A percentile compares a stretch with the other conserved stretches of the same genome.
Conservation (phyloP, 306 rosid species). For the Castanopsis chinensis region DNA sequence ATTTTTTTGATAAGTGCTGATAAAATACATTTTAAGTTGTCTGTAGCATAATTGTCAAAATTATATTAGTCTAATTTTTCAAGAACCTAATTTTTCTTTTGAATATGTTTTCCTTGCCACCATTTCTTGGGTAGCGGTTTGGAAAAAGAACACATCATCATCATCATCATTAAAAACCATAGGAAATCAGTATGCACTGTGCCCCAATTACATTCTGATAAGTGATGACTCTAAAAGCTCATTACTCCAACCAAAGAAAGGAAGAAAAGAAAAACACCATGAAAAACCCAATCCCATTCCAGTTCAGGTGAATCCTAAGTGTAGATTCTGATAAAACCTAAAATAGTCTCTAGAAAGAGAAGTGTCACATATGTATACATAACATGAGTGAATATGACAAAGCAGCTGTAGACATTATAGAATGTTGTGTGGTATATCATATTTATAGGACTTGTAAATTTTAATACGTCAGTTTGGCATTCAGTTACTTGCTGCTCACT, state of each 20-base stretch:
- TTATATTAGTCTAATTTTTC: not conserved
- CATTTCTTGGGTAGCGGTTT: not conserved
- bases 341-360: not conserved
- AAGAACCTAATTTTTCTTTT: not conserved
- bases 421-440: not conserved
- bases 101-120: not conserved
- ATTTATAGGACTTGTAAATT: not conserved
- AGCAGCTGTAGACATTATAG: not conserved
- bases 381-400: not conserved
- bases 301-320: not conserved
- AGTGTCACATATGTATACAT: not conserved
- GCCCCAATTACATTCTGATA: not conserved
- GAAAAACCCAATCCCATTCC: not conserved
- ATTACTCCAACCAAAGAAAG: too few species aligned
- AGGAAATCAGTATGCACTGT: not conserved
- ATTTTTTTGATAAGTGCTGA: not conserved
- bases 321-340: not conserved
- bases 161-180: not conserved
- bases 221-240: not conserved
- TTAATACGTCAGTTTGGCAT: not conserved
- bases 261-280: not conserved
- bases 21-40: constrained; percentile 3
- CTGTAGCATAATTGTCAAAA: not conserved
- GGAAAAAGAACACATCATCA: not conserved
- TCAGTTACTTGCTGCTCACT: not conserved